Evolutionary conservation across 208 protist species (phyloP).

Genomic region (Trichomonas gallinae): DNA sequence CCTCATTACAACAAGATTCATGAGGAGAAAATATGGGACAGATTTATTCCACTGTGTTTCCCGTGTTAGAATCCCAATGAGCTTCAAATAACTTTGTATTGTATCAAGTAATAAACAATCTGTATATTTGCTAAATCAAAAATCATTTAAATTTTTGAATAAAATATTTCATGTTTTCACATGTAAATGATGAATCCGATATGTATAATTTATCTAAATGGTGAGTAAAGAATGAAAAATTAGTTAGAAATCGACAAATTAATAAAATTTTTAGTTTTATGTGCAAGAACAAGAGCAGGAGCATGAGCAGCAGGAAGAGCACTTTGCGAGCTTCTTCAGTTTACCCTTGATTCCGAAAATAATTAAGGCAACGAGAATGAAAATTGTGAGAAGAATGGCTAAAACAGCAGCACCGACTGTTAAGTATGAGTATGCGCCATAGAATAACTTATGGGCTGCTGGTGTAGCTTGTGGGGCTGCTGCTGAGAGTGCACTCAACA

Average conservation of each 20-base stretch:
- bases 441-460: neutral
- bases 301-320: neutral
- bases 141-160: neutral
- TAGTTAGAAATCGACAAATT: neutral
- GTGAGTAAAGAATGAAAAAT: neutral
- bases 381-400: neutral
- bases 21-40: neutral
- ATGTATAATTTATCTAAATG: neutral
- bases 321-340: neutral
- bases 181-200: neutral
- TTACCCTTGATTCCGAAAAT: neutral
- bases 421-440: neutral
- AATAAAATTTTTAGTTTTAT: neutral
- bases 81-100: neutral
- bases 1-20: neutral
- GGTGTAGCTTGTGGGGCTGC: neutral
- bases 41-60: constrained; percentile 8
- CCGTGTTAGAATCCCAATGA: neutral
- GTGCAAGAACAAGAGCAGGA: neutral
- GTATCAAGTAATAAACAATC: neutral
- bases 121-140: neutral
- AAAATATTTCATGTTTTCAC: neutral
- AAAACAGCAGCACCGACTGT: neutral
- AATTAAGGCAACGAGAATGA: neutral
- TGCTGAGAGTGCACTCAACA: neutral